Percentiles rank a stretch among this genome's conserved stretches.
phyloP scores from a whole-genome alignment of 2,329 filamentous ascomycete species.

The Nemania serpens region DNA sequence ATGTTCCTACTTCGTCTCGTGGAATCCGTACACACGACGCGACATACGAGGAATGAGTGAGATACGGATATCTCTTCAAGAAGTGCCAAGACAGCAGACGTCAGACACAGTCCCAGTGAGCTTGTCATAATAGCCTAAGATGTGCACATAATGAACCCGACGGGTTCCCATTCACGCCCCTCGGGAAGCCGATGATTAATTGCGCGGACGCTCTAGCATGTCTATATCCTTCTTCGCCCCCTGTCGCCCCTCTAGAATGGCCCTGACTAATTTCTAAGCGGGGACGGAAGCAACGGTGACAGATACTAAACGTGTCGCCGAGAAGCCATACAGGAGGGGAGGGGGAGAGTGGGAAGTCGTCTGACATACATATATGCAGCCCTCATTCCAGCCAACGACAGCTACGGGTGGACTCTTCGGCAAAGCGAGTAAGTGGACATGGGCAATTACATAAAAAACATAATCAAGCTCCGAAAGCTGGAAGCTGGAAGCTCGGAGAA shows the following conservation, averaged over 20 bases:
- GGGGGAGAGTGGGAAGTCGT: constrained; percentile 17
- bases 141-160: background rate
- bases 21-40: constrained; percentile 1
- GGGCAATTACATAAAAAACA: background rate
- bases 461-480: background rate
- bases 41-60: background rate
- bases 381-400: constrained; percentile 1
- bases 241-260: background rate
- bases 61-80: background rate
- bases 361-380: constrained; percentile 27
- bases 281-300: background rate
- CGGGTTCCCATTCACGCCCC: background rate
- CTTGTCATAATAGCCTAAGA: background rate
- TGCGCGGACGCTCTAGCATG: background rate
- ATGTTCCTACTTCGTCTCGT: constrained; percentile 1
- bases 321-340: background rate
- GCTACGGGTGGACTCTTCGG: background rate
- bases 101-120: constrained; percentile 2
- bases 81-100: constrained; percentile 3
- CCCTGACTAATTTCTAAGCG: constrained; percentile 12
- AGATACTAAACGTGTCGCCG: constrained; percentile 8
- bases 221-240: background rate
- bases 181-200: background rate
- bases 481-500: background rate
- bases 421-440: background rate